Percentiles rank a stretch among this genome's conserved stretches.
phyloP scores from a whole-genome alignment of 2,329 filamentous ascomycete species.

The Sporothrix sp. region DNA sequence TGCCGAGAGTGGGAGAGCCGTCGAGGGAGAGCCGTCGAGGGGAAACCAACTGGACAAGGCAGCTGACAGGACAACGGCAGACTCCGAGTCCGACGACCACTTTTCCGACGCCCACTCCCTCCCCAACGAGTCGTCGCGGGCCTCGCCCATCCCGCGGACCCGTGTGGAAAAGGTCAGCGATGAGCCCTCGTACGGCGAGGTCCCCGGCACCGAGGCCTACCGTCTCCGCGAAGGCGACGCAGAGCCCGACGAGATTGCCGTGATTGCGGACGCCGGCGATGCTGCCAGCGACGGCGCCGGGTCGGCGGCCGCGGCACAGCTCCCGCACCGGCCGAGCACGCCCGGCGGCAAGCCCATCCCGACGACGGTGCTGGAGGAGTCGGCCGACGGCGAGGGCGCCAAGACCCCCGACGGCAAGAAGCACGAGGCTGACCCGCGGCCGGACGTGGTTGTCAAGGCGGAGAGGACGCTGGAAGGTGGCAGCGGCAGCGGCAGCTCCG shows the following conservation, averaged over 20 bases:
- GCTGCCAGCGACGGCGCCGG: background rate
- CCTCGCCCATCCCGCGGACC: slow-evolving; percentile 48
- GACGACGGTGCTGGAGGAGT: slow-evolving; percentile 45
- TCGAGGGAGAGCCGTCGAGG: background rate
- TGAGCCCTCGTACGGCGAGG: slow-evolving; percentile 49
- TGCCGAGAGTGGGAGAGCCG: background rate
- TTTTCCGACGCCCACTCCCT: slow-evolving; percentile 57
- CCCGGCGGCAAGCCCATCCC: slow-evolving; percentile 36
- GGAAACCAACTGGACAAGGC: no score
- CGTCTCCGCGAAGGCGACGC: slow-evolving; percentile 47
- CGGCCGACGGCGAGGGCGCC: slow-evolving; percentile 34
- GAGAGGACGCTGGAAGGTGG: slow-evolving; percentile 35
- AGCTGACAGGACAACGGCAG: slow-evolving; percentile 24
- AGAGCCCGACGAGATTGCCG: slow-evolving; percentile 50
- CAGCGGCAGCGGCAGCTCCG: no score
- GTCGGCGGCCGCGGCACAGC: background rate
- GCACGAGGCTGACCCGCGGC: slow-evolving; percentile 42
- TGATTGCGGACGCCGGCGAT: slow-evolving; percentile 28
- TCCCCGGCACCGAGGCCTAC: slow-evolving; percentile 51
- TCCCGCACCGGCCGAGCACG: slow-evolving; percentile 18
- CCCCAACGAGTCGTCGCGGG: slow-evolving; percentile 31
- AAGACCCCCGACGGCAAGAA: slow-evolving; percentile 36
- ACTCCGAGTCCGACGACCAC: slow-evolving; percentile 58
- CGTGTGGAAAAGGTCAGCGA: slow-evolving; percentile 50
- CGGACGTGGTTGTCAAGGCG: slow-evolving; percentile 40